Conservation (phyloP, 495 filamentous ascomycete genomes). For the Staphylotrichum longicolle region DNA sequence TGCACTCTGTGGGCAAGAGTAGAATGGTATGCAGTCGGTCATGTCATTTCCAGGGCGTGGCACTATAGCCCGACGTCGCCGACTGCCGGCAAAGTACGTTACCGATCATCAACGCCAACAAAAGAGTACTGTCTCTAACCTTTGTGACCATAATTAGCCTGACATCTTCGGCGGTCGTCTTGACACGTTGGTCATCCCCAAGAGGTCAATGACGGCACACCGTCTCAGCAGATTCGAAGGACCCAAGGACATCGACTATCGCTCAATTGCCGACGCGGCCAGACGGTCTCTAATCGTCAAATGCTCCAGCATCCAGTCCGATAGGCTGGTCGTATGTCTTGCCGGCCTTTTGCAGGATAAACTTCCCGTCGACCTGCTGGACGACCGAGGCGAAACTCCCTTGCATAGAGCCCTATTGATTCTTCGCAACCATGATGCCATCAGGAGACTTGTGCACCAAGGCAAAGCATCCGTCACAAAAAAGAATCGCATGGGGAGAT, state of each 20-base stretch:
- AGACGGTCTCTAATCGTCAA: slow-evolving; percentile 17
- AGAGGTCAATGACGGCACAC: slow-evolving; percentile 19
- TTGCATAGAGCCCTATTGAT: slow-evolving; percentile 16
- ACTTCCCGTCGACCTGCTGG: slow-evolving; percentile 14
- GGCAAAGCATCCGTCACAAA: slow-evolving; percentile 17
- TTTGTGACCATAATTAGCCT: neutral
- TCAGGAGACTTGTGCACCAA: slow-evolving; percentile 17
- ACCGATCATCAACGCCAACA: neutral
- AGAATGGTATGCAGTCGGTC: too few species aligned
- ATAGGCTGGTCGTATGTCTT: slow-evolving; percentile 6
- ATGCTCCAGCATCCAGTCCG: slow-evolving; percentile 8
- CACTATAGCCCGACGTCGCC: slow-evolving; percentile 15
- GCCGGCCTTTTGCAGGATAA: slow-evolving; percentile 14
- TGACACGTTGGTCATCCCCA: slow-evolving; percentile 8
- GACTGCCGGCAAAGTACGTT: slow-evolving; percentile 8
- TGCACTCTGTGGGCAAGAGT: slow-evolving; percentile 8
- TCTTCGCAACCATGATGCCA: slow-evolving; percentile 9
- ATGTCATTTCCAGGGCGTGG: neutral
- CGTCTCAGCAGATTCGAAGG: slow-evolving; percentile 24
- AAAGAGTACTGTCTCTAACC: neutral
- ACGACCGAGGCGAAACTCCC: slow-evolving; percentile 14
- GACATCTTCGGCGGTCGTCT: slow-evolving; percentile 2
- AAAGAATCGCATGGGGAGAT: slow-evolving; percentile 16
- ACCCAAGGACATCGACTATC: slow-evolving; percentile 22
- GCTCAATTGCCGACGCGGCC: slow-evolving; percentile 14